A percentile compares a stretch with the other conserved stretches of the same genome.
phyloP scores from a whole-genome alignment of 2,329 filamentous ascomycete species.

The Fusarium poae region DNA sequence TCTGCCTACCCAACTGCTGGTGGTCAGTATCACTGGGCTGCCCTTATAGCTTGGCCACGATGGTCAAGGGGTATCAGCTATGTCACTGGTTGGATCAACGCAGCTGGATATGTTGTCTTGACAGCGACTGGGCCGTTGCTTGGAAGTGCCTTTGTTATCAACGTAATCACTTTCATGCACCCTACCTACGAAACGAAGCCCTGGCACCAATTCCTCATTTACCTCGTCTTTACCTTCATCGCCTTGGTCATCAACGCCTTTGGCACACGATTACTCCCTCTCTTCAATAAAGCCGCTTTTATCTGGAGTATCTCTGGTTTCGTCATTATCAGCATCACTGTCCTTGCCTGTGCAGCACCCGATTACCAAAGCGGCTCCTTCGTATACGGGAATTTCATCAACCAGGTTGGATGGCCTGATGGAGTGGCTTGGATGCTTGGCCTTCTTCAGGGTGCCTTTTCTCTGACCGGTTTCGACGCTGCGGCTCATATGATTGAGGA shows the following conservation, averaged over 20 bases:
- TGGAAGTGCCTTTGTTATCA: conserved; percentile 74
- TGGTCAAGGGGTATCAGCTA: conserved; percentile 75
- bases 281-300: conserved; percentile 76
- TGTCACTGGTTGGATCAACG: conserved; percentile 79
- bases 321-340: conserved; percentile 75
- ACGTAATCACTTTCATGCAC: conserved; percentile 73
- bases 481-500: conserved; percentile 63
- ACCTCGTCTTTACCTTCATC: conserved; percentile 72
- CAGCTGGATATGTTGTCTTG: conserved; percentile 78
- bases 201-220: conserved; percentile 82
- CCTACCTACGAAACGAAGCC: conserved; percentile 67
- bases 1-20: conserved; percentile 72
- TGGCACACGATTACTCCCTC: conserved; percentile 67
- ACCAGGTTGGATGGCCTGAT: conserved; percentile 77
- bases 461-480: conserved; percentile 63
- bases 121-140: conserved; percentile 77
- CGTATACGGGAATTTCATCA: conserved; percentile 77
- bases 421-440: conserved; percentile 71
- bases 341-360: conserved; percentile 74
- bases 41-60: conserved; percentile 70
- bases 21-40: conserved; percentile 80
- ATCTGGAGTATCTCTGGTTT: conserved; percentile 79
- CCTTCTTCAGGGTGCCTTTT: conserved; percentile 65
- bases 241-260: conserved; percentile 76
- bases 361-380: conserved; percentile 73